Conservation (phyloP, 176 grass and related monocot genomes). For the Musa beccarii region DNA sequence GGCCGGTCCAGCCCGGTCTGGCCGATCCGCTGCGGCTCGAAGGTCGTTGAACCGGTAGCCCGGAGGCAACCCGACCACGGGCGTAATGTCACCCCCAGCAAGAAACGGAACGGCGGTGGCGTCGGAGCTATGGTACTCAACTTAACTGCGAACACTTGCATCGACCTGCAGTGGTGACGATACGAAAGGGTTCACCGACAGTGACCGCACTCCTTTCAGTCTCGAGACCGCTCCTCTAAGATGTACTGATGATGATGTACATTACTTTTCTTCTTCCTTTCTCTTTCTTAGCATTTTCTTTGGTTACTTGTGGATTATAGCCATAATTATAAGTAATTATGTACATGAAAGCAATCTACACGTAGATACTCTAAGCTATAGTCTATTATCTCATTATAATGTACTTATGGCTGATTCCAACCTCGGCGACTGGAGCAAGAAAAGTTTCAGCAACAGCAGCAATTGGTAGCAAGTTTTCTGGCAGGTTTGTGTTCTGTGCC, state of each 20-base stretch:
- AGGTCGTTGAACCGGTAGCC: neutral
- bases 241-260: neutral
- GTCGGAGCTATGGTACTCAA: neutral
- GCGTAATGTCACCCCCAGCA: neutral
- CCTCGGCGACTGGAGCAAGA: no score
- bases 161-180: neutral
- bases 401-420: no score
- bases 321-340: no score
- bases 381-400: no score
- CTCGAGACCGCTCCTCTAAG: neutral
- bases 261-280: no score
- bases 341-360: no score
- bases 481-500: no score
- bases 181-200: neutral
- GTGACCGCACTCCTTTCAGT: neutral
- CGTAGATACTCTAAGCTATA: no score
- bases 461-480: no score
- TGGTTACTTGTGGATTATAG: no score
- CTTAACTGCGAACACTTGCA: conserved; percentile 11
- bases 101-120: neutral
- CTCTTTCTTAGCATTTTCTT: no score
- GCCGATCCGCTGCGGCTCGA: conserved; percentile 3
- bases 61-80: neutral
- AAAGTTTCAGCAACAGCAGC: no score
- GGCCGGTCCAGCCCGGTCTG: conserved; percentile 7